Evolutionary conservation across 352 stramenopile genomes (phyloP), one percentile per base, ranked within the genome.

Genomic region (Hyaloperonospora arabidopsidis): DNA sequence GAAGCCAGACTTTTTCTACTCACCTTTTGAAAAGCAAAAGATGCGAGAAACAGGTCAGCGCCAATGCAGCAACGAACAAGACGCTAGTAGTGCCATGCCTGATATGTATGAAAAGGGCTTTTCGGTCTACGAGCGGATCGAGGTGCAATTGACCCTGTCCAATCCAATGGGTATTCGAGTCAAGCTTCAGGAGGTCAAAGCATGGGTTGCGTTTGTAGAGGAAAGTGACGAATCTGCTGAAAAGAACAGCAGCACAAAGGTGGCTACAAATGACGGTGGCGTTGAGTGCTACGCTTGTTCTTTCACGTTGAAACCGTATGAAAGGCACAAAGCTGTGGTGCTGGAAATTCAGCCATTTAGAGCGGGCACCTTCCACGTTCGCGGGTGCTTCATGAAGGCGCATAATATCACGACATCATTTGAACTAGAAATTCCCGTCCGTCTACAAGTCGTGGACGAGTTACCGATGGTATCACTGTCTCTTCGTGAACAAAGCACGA

Each of bases 131-230:
- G 84, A 91, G 47, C 63, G 49, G 22, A 63, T 93, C 15, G 68
- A 79, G 17, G 49, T 91, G 5, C 67, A 81, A 25, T 58, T 91
- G 45, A 57, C 52, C 2, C 45, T 91, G 25, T 80, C 80, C 1
- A 93, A 93, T 38, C 84, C 79, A 35, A 64, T 79, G 2, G 76
- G 79, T 7, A 67, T 93, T n/a, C 21, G 50, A 13, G 48, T 92
- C 4, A 74, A 84, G 25, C 44, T 91, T 15, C 73, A 89, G 35
- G 70, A 89, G 43, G 53, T 87, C 17, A 72, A 57, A 34, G 63
- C 68, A 7, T 90, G 79, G 79, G 57, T 88, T 2, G 53, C 48
- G 5, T 67, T 59, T 11, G 51, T 43, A 19, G 45, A 50, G 11
- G 56, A 70, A 18, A 44, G 55, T 0, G 14, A 23, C 14, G 29